Conservation (phyloP, 1,284 basidiomycete genomes). For the Microbotryomycetes sp. region DNA sequence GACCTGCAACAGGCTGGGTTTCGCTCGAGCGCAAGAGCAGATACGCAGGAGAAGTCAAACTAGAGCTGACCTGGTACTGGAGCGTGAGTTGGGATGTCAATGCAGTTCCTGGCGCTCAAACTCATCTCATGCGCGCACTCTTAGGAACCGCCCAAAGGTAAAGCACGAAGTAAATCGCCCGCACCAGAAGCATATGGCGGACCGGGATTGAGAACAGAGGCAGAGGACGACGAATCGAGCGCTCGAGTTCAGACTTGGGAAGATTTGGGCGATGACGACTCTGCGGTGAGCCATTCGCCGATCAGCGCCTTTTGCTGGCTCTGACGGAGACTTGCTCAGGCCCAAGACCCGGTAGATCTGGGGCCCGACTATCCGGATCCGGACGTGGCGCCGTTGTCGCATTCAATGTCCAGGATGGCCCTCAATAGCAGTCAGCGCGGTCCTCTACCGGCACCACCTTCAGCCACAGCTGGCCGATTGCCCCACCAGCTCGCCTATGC, state of each 20-base stretch:
- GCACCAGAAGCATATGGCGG: slow-evolving; percentile 15
- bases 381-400: slow-evolving; percentile 21
- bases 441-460: slow-evolving; percentile 10
- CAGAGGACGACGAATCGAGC: not conserved
- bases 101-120: not conserved
- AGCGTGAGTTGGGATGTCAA: slow-evolving; percentile 74
- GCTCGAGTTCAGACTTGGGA: not conserved
- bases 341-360: not conserved
- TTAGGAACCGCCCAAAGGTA: not conserved
- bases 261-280: not conserved
- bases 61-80: slow-evolving; percentile 92
- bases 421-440: slow-evolving; percentile 7
- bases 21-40: slow-evolving; percentile 79
- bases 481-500: too few species aligned
- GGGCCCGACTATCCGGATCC: slow-evolving; percentile 24
- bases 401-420: slow-evolving; percentile 13
- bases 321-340: too few species aligned
- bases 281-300: not conserved
- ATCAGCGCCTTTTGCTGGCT: not conserved
- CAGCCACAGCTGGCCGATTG: too few species aligned
- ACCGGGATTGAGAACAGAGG: slow-evolving; percentile 4
- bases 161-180: not conserved
- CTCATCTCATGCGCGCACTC: not conserved
- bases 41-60: slow-evolving; percentile 85
- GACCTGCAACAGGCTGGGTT: slow-evolving; percentile 71